Evolutionary conservation across 2,329 filamentous ascomycete species (phyloP).

Genomic region (Fusarium abutilonis): DNA sequence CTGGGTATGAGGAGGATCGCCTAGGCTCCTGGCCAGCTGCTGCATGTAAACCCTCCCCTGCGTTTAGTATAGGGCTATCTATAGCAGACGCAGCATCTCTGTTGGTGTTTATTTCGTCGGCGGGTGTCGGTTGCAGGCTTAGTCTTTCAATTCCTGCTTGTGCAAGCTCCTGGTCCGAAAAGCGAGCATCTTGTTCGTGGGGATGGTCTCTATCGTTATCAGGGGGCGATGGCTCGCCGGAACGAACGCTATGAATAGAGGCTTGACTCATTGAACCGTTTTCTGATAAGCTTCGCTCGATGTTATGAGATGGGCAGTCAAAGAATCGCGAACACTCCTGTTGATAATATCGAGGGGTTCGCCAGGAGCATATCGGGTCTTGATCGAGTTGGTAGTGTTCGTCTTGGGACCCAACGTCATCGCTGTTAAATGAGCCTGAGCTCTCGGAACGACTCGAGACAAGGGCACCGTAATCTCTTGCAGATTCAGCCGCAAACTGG

Average conservation of each 20-base stretch:
- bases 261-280: conserved; percentile 41
- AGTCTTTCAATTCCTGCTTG: conserved; percentile 12
- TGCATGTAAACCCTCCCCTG: conserved; percentile 1
- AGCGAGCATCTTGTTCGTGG: conserved; percentile 17
- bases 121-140: neutral
- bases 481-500: conserved; percentile 32
- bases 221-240: conserved; percentile 10
- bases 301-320: conserved; percentile 60
- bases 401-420: conserved; percentile 28
- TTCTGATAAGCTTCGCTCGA: conserved; percentile 52
- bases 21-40: conserved; percentile 9
- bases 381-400: conserved; percentile 11
- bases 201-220: conserved; percentile 16
- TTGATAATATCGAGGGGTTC: conserved; percentile 52
- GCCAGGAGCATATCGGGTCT: conserved; percentile 51
- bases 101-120: conserved; percentile 1
- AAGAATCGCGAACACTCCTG: conserved; percentile 59
- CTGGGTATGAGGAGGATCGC: conserved; percentile 7
- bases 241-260: conserved; percentile 21
- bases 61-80: neutral
- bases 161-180: conserved; percentile 31
- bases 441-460: conserved; percentile 37
- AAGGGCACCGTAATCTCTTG: conserved; percentile 25
- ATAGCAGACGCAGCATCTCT: conserved; percentile 11
- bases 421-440: conserved; percentile 55